Conservation (phyloP, 306 rosid genomes). For the Acacia melanoxylon region DNA sequence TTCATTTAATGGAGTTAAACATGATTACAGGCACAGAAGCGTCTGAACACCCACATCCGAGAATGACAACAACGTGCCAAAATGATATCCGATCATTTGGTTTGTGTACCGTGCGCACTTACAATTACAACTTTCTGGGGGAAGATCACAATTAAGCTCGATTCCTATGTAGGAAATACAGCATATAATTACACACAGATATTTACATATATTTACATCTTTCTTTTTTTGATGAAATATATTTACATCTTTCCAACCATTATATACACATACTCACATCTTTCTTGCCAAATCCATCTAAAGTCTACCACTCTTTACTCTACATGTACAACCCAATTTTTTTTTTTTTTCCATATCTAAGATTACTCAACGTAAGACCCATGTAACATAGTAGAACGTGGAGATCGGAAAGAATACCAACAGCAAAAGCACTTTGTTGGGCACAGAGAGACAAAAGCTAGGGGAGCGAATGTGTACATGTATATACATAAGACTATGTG, state of each 20-base stretch:
- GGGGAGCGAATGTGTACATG: neutral
- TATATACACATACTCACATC: neutral
- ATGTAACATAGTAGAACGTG: neutral
- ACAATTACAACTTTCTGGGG: neutral
- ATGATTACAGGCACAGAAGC: neutral
- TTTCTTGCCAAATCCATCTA: neutral
- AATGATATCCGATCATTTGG: too few relatives aligned
- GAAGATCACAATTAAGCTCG: neutral
- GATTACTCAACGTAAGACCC: slow-evolving; percentile 30
- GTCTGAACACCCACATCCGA: neutral
- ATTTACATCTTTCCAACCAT: neutral
- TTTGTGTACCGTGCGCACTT: too few relatives aligned
- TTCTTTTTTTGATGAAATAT: neutral
- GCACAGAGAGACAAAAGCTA: too few relatives aligned
- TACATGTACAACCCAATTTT: neutral
- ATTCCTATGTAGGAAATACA: neutral
- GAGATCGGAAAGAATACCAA: too few relatives aligned
- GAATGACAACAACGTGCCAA: neutral
- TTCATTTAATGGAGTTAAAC: neutral
- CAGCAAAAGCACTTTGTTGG: too few relatives aligned
- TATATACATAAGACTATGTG: neutral
- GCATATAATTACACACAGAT: neutral
- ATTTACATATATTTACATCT: neutral
- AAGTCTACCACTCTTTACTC: neutral
- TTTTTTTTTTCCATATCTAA: neutral